Evolutionary conservation across 148 eudicot species (phyloP).

Genomic region (Oxyria digyna): DNA sequence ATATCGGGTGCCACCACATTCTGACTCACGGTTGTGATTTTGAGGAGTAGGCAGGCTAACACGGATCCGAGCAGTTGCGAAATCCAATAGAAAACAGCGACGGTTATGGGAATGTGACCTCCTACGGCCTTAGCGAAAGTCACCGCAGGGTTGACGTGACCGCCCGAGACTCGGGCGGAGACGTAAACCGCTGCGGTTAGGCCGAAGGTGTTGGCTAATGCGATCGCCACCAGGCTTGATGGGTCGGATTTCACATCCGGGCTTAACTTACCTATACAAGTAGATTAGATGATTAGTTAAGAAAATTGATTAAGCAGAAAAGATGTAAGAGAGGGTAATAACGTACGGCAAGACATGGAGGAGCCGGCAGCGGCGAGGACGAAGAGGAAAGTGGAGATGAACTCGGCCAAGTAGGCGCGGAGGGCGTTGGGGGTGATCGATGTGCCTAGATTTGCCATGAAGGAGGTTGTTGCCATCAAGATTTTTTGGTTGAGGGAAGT

Average conservation of each 20-base stretch:
- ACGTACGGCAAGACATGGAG: slow-evolving; percentile 57
- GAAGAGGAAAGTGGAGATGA: slow-evolving; percentile 79
- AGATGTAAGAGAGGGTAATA: not conserved
- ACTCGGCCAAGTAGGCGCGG: slow-evolving; percentile 80
- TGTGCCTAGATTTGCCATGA: slow-evolving; percentile 34
- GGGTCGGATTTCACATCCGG: slow-evolving; percentile 43
- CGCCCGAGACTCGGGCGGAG: slow-evolving; percentile 42
- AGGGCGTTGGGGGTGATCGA: slow-evolving; percentile 45
- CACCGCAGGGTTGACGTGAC: slow-evolving; percentile 59
- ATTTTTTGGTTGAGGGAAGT: not conserved
- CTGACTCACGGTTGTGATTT: slow-evolving; percentile 48
- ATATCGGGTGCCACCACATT: slow-evolving; percentile 48
- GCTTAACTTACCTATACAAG: slow-evolving; percentile 31
- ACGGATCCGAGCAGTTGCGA: slow-evolving; percentile 69
- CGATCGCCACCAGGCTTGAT: slow-evolving; percentile 41
- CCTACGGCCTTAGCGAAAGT: slow-evolving; percentile 69
- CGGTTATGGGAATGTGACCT: slow-evolving; percentile 51
- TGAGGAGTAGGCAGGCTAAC: slow-evolving; percentile 67
- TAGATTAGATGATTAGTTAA: too few relatives aligned
- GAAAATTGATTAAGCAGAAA: not conserved
- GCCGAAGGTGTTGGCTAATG: slow-evolving; percentile 60
- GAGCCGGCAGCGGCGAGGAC: slow-evolving; percentile 75
- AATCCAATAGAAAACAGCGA: slow-evolving; percentile 67
- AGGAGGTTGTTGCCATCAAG: slow-evolving; percentile 31
- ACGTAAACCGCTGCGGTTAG: slow-evolving; percentile 45